Evolutionary conservation across 2,329 filamentous ascomycete genomes (phyloP), one percentile per base, ranked within the genome.

Genomic region (Hymenoscyphus albidus): DNA sequence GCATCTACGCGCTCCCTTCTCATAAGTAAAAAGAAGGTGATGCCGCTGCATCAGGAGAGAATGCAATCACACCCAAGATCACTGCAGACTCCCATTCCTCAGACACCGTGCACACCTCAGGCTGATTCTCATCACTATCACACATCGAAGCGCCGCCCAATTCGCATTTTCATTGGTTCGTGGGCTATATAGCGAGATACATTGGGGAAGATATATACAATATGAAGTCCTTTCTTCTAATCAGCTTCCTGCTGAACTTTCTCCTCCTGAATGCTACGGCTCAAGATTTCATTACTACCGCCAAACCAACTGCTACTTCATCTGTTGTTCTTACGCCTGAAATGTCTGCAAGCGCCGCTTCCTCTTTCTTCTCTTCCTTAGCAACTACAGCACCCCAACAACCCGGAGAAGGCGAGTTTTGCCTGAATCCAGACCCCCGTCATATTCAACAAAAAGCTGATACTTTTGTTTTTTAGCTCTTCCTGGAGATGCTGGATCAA

Each of bases 341-440:
- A 67, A 76, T 70, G 75, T 77, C 68, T 65, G 72, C 68, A 63
- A 74, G 65, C 64, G 74, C 71, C 35, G 74, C 68, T 59, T 72
- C 72, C 27, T 71, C 72, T 0, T 65, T 72, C 22, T 75, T 72
- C 59, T 67, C 69, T n/a, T 67, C 70, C 4, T 58, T 75, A 32
- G 71, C 72, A 13, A 75, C 73, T 40, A 64, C 70, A 10, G 64
- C 67, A 9, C 73, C 74, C 9, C 57, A 71, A 42, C 70, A 75
- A 31, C 73, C 73, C n/a, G 70, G 70, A 44, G 56, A 65, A 67
- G 68, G 69, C 68, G 59, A 64, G 67, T 65, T 51, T 13, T 5
- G 40, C 22, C 35, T 7, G 27, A 62, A 39, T 7, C 6, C 3
- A 27, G 22, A 54, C 10, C n/a, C 48, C 1, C 0, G n/a, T 5